These are phyloP conservation scores for Plectosphaerella cucumerina DNA, from an alignment of 2,329 filamentous ascomycete genomes.

Conservation along the genomic window DNA sequence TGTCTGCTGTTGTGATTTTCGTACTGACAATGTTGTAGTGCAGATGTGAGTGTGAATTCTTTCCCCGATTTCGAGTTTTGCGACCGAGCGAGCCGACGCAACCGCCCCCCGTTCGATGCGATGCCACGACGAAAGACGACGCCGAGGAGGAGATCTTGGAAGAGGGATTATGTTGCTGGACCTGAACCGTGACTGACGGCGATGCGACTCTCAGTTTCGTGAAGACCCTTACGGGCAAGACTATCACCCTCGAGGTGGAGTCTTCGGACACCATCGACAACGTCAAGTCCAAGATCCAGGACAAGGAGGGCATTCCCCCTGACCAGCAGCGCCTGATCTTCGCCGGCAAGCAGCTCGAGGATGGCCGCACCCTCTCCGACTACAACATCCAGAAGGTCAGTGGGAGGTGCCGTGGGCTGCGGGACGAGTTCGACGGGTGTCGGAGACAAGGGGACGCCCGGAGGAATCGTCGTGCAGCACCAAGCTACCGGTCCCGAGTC, in stretches of 20 bases:
- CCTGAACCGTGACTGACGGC: conserved; percentile 15
- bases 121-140: conserved; percentile 2
- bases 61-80: conserved; percentile 11
- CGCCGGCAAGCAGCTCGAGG: conserved; percentile 98
- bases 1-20: conserved; percentile 5
- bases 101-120: conserved; percentile 7
- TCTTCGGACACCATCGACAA: conserved; percentile 99
- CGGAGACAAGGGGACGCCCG: too few species aligned
- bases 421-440: too few species aligned
- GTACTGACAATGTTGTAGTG: conserved; percentile 62
- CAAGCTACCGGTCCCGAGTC: too few species aligned
- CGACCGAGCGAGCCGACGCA: neutral
- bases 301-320: conserved; percentile 98
- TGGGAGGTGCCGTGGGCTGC: conserved; percentile 10
- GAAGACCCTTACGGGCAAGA: conserved; percentile 99
- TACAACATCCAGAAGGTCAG: conserved; percentile 99
- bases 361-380: conserved; percentile 92
- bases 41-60: conserved; percentile 70
- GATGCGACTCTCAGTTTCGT: conserved; percentile 70
- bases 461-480: too few species aligned
- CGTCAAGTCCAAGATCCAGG: conserved; percentile 99
- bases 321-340: conserved; percentile 99
- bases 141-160: conserved; percentile 11
- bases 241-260: conserved; percentile 99
- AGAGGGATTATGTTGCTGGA: neutral